Conservation (phyloP, 108 stramenopile genomes). For the Skeletonema menzelii region DNA sequence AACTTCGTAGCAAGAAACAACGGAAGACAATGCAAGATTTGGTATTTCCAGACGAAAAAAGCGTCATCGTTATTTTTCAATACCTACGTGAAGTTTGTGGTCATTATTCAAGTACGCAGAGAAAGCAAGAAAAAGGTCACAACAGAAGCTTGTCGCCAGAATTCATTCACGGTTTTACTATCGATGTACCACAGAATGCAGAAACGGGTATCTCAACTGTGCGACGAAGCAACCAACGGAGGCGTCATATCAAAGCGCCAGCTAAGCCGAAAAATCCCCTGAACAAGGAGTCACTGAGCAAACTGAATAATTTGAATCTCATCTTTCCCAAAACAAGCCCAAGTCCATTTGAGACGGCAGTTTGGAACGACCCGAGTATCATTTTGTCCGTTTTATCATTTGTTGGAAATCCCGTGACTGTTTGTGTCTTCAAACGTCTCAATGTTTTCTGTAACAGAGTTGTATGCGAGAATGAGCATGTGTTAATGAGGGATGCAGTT, state of each 20-base stretch:
- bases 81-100: conserved; percentile 20
- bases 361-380: conserved; percentile 67
- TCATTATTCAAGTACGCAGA: neutral
- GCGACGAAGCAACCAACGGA: conserved; percentile 41
- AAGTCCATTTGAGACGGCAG: conserved; percentile 76
- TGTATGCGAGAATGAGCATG: conserved; percentile 75
- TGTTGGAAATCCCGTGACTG: conserved; percentile 81
- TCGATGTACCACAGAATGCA: neutral
- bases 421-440: conserved; percentile 73
- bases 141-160: neutral
- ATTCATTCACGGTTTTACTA: neutral
- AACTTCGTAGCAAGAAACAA: conserved; percentile 13
- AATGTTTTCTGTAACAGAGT: conserved; percentile 67
- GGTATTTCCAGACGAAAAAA: conserved; percentile 28
- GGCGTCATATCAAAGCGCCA: neutral
- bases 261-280: neutral
- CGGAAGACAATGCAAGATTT: conserved; percentile 44
- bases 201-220: conserved; percentile 20
- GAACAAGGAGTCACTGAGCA: conserved; percentile 10
- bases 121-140: neutral
- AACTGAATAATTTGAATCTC: conserved; percentile 15
- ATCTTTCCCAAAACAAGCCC: conserved; percentile 48
- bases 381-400: conserved; percentile 62
- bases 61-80: conserved; percentile 28
- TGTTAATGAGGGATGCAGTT: conserved; percentile 80